Evolutionary conservation across 148 eudicot species (phyloP).

Genomic region (Beta vulgaris): DNA sequence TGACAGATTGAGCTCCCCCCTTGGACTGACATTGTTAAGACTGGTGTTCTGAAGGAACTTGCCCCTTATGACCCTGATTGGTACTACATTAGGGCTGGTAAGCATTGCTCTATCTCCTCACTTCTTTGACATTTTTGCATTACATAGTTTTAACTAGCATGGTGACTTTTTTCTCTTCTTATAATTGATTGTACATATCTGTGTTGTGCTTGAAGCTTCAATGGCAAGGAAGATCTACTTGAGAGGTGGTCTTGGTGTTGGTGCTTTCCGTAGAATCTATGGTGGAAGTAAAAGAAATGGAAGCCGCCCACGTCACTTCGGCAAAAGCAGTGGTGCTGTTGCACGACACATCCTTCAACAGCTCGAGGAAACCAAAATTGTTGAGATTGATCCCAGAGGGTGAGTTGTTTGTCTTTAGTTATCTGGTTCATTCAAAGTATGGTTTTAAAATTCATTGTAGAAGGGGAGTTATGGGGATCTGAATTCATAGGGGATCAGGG

Average conservation of each 20-base stretch:
- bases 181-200: background rate
- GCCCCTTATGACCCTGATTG: constrained; percentile 69
- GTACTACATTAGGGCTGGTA: constrained; percentile 69
- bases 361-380: constrained; percentile 49
- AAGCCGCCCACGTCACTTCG: constrained; percentile 72
- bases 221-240: constrained; percentile 84
- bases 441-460: too few species aligned
- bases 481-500: too few species aligned
- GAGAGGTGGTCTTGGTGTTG: constrained; percentile 89
- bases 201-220: constrained; percentile 51
- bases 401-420: constrained; percentile 25
- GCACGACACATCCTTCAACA: constrained; percentile 80
- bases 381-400: constrained; percentile 73
- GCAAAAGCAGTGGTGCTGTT: constrained; percentile 74
- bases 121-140: too few species aligned
- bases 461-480: too few species aligned
- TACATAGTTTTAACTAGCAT: too few species aligned
- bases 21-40: constrained; percentile 70
- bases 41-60: constrained; percentile 56
- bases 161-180: too few species aligned
- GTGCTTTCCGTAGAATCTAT: constrained; percentile 68
- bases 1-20: constrained; percentile 45
- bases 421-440: background rate
- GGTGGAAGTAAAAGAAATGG: constrained; percentile 86
- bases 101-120: background rate